These are phyloP conservation scores for Sclerotinia subarctica DNA, from an alignment of 2,329 filamentous ascomycete species.

Conservation along the genomic window DNA sequence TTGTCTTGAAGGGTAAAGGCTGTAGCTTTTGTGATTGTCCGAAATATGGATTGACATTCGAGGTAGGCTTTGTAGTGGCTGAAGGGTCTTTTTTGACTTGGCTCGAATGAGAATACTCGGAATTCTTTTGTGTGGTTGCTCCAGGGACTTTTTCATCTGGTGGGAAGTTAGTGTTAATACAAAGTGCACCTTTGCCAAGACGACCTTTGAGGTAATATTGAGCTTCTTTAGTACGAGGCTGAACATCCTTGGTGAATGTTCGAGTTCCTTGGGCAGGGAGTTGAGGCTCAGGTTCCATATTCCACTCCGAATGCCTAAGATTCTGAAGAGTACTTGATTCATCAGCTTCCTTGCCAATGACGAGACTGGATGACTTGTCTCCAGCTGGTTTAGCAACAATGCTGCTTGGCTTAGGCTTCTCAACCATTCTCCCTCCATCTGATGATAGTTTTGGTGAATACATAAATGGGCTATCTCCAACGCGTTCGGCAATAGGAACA, in stretches of 20 bases:
- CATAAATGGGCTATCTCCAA: not conserved
- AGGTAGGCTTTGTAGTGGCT: not conserved
- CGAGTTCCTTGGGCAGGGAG: not conserved
- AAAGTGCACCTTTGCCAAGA: not conserved
- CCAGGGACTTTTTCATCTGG: not conserved
- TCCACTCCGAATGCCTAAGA: not conserved
- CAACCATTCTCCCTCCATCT: not conserved
- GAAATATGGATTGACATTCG: not conserved
- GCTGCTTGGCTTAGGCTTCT: not conserved
- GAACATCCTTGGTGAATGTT: not conserved
- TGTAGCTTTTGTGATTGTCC: not conserved
- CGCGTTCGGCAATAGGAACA: not conserved
- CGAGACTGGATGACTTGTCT: not conserved
- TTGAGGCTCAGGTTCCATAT: not conserved
- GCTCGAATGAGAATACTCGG: not conserved
- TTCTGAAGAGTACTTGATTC: not conserved
- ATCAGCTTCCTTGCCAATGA: not conserved
- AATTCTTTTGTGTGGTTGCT: not conserved
- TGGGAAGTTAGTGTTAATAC: not conserved
- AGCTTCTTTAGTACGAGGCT: not conserved
- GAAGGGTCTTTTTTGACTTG: not conserved
- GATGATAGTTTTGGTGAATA: not conserved
- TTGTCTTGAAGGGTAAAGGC: not conserved
- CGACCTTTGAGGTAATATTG: not conserved
- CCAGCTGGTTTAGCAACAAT: not conserved